A percentile compares a stretch with the other conserved stretches of the same genome.
phyloP scores from a whole-genome alignment of 164 flowering plant genomes.

The Vitis vinifera region DNA sequence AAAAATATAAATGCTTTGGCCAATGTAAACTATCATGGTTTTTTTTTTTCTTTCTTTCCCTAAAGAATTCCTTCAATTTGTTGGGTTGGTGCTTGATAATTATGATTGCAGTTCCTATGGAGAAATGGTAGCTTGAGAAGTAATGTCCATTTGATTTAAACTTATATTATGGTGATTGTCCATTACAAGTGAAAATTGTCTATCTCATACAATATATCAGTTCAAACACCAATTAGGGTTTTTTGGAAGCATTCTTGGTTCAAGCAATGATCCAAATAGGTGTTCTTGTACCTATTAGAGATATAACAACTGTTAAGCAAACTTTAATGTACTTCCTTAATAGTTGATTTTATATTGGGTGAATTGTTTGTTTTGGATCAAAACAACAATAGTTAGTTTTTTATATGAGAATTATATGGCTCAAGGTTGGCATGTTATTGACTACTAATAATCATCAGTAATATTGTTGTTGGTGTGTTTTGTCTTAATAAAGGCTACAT shows the following conservation, averaged over 20 bases:
- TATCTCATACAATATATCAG: slow-evolving; percentile 75
- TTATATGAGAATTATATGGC: no score
- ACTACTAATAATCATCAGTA: no score
- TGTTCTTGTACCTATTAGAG: slow-evolving; percentile 98
- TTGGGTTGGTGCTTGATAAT: not conserved
- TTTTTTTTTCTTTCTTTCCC: not conserved
- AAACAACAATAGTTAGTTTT: no score
- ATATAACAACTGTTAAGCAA: slow-evolving; percentile 91
- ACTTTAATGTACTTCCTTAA: slow-evolving; percentile 93
- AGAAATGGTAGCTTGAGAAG: slow-evolving; percentile 70
- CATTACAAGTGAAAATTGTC: not conserved
- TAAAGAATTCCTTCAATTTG: no score
- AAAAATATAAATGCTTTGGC: slow-evolving; percentile 71
- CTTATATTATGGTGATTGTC: not conserved
- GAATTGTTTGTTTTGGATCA: no score
- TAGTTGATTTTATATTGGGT: slow-evolving; percentile 41
- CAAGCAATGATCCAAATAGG: slow-evolving; percentile 97
- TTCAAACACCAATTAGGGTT: slow-evolving; percentile 86
- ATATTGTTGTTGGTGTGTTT: no score
- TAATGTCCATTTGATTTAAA: slow-evolving; percentile 55
- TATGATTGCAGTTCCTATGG: slow-evolving; percentile 70
- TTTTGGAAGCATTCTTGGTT: slow-evolving; percentile 89
- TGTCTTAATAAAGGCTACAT: no score
- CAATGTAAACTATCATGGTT: slow-evolving; percentile 41
- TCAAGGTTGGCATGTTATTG: no score